Base-by-base conservation (phyloP, 2,329 filamentous ascomycete genomes). In the Thermomyces lanuginosus region DNA sequence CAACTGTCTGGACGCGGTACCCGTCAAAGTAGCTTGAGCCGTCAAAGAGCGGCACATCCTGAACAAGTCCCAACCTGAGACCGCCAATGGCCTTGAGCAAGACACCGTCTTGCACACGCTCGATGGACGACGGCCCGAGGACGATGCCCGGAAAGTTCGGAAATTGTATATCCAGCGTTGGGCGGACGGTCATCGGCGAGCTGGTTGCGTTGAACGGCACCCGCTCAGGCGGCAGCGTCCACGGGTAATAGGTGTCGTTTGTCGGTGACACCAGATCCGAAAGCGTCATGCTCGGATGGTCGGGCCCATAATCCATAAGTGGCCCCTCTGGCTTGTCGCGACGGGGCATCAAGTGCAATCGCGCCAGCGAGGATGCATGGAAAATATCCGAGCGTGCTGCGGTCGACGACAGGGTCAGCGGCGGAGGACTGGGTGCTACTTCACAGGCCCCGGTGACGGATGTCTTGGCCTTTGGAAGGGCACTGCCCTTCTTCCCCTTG, bases 191-290 rank as follows among this genome's bases (percentile, higher is more conserved):
- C 37, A 92, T 74, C 8, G 68, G 70, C 4, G 75, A 65, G 39
- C 81, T 92, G n/a, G 66, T 76, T 1, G 78, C 86, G 42, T 91
- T 72, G 6, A 58, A 53, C 0, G 84, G 82, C 2, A 93, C 64
- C 39, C 92, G 62, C 14, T 69, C 64, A 1, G 63, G 60, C 0
- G 89, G 86, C 0, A 98, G 58, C 0, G 89, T 95, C 86, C 86
- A 95, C 0, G 89, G 89, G 44, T 83, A 95, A 41, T 80, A 75
- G 0, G 77, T 86, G 48, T 84, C 75, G 42, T 92, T 92, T 1
- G 72, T 73, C 5, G 68, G 69, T 8, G 72, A 74, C 33, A 46
- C 57, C 29, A 63, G 53, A 44, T 66, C 69, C 5, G 62, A 59
- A 15, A 64, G 39, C 5, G 61, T 63, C 8, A 71, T 61, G 32